Conservation (phyloP, 352 stramenopile species). For the Phytophthora hybrid region DNA sequence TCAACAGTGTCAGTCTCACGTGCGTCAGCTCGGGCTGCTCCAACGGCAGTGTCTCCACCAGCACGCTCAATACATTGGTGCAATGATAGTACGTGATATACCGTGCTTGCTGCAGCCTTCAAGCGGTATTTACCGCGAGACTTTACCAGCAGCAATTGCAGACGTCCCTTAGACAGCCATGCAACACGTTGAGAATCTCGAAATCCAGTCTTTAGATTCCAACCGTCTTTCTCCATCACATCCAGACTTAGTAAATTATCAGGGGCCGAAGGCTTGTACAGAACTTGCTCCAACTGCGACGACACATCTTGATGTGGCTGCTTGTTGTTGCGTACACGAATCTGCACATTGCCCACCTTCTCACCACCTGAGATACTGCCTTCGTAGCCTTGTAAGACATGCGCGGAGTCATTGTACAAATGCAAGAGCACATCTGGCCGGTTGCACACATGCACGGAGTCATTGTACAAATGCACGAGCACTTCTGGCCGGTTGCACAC, state of each 20-base stretch:
- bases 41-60: too few species aligned
- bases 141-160: constrained; percentile 5
- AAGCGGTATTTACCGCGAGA: constrained; percentile 7
- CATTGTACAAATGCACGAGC: too few species aligned
- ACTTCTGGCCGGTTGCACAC: too few species aligned
- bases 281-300: constrained; percentile 4
- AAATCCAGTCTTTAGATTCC: not conserved
- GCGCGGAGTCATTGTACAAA: too few species aligned
- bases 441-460: too few species aligned
- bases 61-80: too few species aligned
- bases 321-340: constrained; percentile 2
- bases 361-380: too few species aligned
- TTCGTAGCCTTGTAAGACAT: too few species aligned
- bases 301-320: constrained; percentile 7
- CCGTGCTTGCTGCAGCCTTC: not conserved
- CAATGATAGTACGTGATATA: not conserved
- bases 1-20: too few species aligned
- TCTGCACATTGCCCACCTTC: too few species aligned
- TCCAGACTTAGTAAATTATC: constrained; percentile 25
- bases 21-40: too few species aligned
- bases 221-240: constrained; percentile 6
- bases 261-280: constrained; percentile 2
- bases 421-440: too few species aligned
- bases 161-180: not conserved
- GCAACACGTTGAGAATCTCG: not conserved